These are phyloP conservation scores for Nannochloris sp. DNA, from an alignment of 139 green algal species.

Conservation along the genomic window DNA sequence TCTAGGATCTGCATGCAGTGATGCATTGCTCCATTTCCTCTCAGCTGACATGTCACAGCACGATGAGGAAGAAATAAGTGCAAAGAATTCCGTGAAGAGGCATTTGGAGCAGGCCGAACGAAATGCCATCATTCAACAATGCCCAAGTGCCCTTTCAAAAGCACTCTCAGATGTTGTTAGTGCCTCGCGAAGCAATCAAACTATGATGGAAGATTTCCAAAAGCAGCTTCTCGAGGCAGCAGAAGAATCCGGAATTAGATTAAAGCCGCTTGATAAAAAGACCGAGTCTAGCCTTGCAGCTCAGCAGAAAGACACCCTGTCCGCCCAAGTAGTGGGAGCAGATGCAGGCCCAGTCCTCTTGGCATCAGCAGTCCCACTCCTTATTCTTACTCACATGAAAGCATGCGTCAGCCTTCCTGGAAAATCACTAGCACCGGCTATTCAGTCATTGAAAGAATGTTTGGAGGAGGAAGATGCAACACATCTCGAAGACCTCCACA, in stretches of 20 bases:
- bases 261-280: conserved; percentile 69
- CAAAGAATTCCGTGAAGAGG: conserved; percentile 14
- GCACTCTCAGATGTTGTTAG: no score
- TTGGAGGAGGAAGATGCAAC: conserved; percentile 31
- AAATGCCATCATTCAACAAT: background rate
- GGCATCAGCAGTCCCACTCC: conserved; percentile 53
- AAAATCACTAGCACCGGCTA: conserved; percentile 31
- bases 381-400: conserved; percentile 36
- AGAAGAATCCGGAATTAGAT: conserved; percentile 45
- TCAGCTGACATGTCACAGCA: conserved; percentile 4
- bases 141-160: no score
- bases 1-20: conserved; percentile 32
- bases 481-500: conserved; percentile 17
- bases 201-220: conserved; percentile 10
- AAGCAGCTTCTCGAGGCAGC: conserved; percentile 36
- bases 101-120: background rate
- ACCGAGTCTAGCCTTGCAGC: conserved; percentile 37
- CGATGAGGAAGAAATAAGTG: background rate
- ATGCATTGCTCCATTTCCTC: conserved; percentile 53
- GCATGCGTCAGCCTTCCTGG: conserved; percentile 42
- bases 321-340: conserved; percentile 23
- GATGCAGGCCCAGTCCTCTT: conserved; percentile 45
- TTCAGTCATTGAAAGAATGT: conserved; percentile 40
- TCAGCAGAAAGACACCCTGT: conserved; percentile 22
- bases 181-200: conserved; percentile 1